Evolutionary conservation across 2,329 filamentous ascomycete species (phyloP).

Genomic region (Beauveria rudraprayagi): DNA sequence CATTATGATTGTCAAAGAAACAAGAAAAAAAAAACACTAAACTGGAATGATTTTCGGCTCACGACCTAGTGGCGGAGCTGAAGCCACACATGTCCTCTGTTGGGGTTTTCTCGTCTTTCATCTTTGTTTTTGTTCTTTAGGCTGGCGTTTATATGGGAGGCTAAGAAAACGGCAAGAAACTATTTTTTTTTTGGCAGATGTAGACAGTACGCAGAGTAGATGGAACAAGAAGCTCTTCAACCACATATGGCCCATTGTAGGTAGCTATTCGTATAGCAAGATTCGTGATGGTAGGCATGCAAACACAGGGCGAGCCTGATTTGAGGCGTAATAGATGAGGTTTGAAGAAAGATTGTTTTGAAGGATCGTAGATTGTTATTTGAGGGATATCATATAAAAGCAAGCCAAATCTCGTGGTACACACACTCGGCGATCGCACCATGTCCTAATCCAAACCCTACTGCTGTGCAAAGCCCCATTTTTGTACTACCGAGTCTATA

Average conservation of each 20-base stretch:
- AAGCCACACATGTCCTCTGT: not conserved
- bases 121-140: constrained; percentile 10
- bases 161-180: not conserved
- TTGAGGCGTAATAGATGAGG: no score
- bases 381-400: constrained; percentile 3
- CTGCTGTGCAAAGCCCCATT: constrained; percentile 3
- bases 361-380: constrained; percentile 1
- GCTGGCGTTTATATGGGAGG: constrained; percentile 9
- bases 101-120: not conserved
- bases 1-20: not conserved
- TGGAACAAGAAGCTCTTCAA: not conserved
- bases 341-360: no score
- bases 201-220: not conserved
- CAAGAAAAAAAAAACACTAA: no score
- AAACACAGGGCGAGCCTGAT: no score
- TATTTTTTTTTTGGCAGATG: not conserved
- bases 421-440: no score
- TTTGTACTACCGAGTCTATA: not conserved
- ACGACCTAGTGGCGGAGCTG: not conserved
- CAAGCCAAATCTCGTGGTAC: not conserved
- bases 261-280: not conserved
- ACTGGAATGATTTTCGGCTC: not conserved
- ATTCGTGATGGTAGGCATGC: no score
- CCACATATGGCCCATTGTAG: not conserved
- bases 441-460: not conserved